These are phyloP conservation scores for Sanghuangporus sanghuang DNA, from an alignment of 1,284 basidiomycete species.

Conservation along the genomic window DNA sequence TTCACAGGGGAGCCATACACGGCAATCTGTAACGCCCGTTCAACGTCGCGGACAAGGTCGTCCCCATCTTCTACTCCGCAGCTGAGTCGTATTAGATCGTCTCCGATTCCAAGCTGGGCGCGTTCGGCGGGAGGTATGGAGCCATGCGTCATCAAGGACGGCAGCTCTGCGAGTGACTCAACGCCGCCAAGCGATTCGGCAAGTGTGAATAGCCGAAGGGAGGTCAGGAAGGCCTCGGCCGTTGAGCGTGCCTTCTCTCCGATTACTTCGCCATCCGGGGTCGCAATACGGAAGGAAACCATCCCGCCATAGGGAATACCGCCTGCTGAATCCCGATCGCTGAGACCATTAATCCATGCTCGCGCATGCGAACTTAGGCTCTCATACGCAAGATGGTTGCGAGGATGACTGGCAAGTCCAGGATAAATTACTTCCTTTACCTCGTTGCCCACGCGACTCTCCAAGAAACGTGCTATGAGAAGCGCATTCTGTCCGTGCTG, in stretches of 20 bases:
- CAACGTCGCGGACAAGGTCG: slow-evolving; percentile 74
- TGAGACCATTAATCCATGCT: slow-evolving; percentile 53
- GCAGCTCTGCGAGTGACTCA: slow-evolving; percentile 84
- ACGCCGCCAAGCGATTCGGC: slow-evolving; percentile 92
- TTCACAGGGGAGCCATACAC: slow-evolving; percentile 18
- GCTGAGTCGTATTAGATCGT: slow-evolving; percentile 77
- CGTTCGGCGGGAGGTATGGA: slow-evolving; percentile 72
- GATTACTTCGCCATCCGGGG: slow-evolving; percentile 17
- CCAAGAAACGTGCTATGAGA: slow-evolving; percentile 64
- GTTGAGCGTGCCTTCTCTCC: slow-evolving; percentile 25
- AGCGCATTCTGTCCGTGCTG: slow-evolving; percentile 85
- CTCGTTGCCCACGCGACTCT: slow-evolving; percentile 37
- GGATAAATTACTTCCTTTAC: slow-evolving; percentile 87
- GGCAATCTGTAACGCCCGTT: slow-evolving; percentile 59
- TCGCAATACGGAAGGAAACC: slow-evolving; percentile 68
- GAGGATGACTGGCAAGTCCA: slow-evolving; percentile 60
- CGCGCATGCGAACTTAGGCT: slow-evolving; percentile 66
- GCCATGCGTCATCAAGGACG: slow-evolving; percentile 82
- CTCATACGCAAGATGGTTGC: slow-evolving; percentile 58
- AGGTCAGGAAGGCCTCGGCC: slow-evolving; percentile 68
- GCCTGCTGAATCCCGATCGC: slow-evolving; percentile 26
- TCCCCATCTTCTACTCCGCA: slow-evolving; percentile 88
- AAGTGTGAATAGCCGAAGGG: slow-evolving; percentile 71
- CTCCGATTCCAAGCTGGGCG: slow-evolving; percentile 70
- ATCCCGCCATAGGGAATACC: slow-evolving; percentile 88